Conservation (phyloP, 2,329 filamentous ascomycete genomes). For the Penicillium fuscoglaucum region DNA sequence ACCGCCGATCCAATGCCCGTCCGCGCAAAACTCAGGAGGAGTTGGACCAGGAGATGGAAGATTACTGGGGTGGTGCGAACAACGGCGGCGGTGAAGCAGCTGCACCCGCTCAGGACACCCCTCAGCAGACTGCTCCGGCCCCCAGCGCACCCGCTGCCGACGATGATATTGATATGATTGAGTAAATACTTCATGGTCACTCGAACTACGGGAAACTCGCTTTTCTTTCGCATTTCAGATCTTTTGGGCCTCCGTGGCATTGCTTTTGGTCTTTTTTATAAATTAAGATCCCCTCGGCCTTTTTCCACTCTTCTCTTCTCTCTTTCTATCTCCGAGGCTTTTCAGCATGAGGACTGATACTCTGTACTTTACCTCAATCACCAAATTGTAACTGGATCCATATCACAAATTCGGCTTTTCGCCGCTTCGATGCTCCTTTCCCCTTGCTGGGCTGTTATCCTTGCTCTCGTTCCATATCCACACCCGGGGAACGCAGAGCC, state of each 20-base stretch:
- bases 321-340: not conserved
- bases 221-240: conserved; percentile 1
- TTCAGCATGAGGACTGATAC: not conserved
- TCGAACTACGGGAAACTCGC: not conserved
- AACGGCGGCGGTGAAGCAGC: conserved; percentile 38
- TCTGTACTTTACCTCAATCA: conserved; percentile 21
- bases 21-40: conserved; percentile 87
- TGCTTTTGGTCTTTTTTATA: not conserved
- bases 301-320: not conserved
- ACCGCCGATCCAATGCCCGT: conserved; percentile 53
- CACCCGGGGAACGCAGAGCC: not conserved
- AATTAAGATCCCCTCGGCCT: not conserved
- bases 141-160: conserved; percentile 27
- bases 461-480: conserved; percentile 3
- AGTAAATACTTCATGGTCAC: conserved; percentile 43
- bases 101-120: conserved; percentile 32
- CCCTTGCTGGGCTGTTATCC: not conserved
- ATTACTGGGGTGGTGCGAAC: conserved; percentile 70
- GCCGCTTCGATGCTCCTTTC: not conserved
- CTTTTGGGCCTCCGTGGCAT: not conserved
- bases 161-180: conserved; percentile 72
- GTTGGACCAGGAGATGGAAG: conserved; percentile 93
- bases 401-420: not conserved
- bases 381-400: conserved; percentile 18
- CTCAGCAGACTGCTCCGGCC: conserved; percentile 31